Evolutionary conservation across 805 yeast genomes (phyloP), one percentile per base, ranked within the genome.

Genomic region (Candida vaughaniae): DNA sequence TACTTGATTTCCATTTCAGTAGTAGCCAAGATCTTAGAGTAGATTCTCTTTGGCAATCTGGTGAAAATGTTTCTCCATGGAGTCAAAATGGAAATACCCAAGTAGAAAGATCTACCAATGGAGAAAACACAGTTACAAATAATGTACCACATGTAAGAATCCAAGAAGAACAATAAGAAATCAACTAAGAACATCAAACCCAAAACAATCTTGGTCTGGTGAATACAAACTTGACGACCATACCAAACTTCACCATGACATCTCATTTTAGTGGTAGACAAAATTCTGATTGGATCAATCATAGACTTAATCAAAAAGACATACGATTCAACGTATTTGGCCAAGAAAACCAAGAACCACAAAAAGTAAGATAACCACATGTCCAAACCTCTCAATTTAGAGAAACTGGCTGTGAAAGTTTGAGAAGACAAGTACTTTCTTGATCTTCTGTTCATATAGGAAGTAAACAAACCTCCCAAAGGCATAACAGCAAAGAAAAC

Each of bases 1-100:
- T 93, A 93, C 73, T 93, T 91, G 61, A 91, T 88, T 72, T 93
- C 98, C 99, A 95, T 91, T 64, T 93, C 98, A 49, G 96, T 86
- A 25, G 99, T 93, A 31, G 98, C 98, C 68, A 93, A 78, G 49
- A 93, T 83, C 79, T 93, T 93, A 39, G 97, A 88, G 75, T 93
- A 95, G 51, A 93, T 88, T 81, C 99, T 88, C 82, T 93, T 93
- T 62, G 99, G 99, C 62, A 93, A 73, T 68, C 99, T 83, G 37
- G 96, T 82, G 75, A 91, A 93, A 53, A 93, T 90, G 64, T 95
- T 93, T 80, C 98, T 87, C 99, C 99, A 93, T 46, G 99, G 99
- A 28, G 99, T 93, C 75, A 90, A 80, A 49, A 93, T 91, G 31
- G 99, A 93, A 55, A 93, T 90, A 84, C 99, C 99, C 66, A 95